Evolutionary conservation across 441 rosid genomes (phyloP).

Genomic region (Corymbia citriodora): DNA sequence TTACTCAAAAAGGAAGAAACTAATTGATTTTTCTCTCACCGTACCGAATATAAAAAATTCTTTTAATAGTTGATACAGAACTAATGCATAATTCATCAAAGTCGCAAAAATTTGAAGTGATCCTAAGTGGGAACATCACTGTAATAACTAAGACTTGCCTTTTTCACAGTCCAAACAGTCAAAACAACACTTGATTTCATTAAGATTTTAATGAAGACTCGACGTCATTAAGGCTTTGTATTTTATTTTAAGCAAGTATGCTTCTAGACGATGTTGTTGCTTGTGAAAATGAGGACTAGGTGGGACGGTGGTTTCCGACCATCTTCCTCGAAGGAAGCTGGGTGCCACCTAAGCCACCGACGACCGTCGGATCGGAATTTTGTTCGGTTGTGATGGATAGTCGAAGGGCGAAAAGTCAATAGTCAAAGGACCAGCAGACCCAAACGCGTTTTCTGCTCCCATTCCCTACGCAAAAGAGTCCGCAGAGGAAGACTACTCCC

Average conservation of each 20-base stretch:
- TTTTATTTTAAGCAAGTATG: neutral
- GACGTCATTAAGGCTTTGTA: neutral
- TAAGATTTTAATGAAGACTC: neutral
- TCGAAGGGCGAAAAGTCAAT: too few relatives aligned
- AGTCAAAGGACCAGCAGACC: too few relatives aligned
- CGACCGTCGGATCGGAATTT: too few relatives aligned
- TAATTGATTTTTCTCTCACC: neutral
- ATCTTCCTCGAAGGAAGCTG: neutral
- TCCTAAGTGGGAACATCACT: neutral
- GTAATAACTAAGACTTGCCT: neutral
- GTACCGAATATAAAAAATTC: rapidly evolving
- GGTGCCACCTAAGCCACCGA: neutral
- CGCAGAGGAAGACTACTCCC: too few relatives aligned
- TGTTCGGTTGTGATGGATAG: too few relatives aligned
- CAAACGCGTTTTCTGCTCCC: too few relatives aligned
- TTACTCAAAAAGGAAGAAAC: neutral
- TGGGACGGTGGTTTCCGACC: neutral
- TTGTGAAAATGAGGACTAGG: neutral
- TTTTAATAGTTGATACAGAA: too few relatives aligned
- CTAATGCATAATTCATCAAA: neutral
- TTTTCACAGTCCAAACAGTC: neutral
- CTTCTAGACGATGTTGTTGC: neutral
- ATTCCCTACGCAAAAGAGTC: too few relatives aligned
- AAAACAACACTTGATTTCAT: neutral
- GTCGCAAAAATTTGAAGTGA: neutral